These are phyloP conservation scores for Baorangia bicolor DNA, from an alignment of 768 basidiomycete species.

Conservation along the genomic window DNA sequence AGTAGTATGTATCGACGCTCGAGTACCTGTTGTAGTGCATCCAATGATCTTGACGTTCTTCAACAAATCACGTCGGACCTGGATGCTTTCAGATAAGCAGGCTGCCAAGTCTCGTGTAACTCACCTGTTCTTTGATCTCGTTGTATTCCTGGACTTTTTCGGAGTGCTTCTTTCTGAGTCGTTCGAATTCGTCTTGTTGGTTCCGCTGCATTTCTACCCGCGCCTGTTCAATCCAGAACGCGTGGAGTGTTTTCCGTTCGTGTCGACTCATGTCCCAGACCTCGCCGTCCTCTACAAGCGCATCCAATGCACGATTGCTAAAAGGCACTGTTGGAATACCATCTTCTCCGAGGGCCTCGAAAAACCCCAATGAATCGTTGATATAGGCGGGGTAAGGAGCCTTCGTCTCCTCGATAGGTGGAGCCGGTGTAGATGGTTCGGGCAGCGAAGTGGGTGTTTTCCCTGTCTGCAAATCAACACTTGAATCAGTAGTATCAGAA, in stretches of 20 bases:
- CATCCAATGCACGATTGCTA: constrained; percentile 36
- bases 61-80: constrained; percentile 60
- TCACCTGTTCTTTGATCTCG: constrained; percentile 55
- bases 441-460: background rate
- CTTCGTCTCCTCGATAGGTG: background rate
- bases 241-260: constrained; percentile 48
- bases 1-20: background rate
- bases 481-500: background rate
- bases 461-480: background rate
- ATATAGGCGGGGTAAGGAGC: constrained; percentile 18
- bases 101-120: constrained; percentile 1
- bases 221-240: constrained; percentile 47
- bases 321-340: constrained; percentile 40
- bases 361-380: constrained; percentile 33
- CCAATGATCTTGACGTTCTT: constrained; percentile 60
- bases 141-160: constrained; percentile 38
- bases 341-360: constrained; percentile 36
- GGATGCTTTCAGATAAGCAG: background rate
- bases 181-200: constrained; percentile 42
- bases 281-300: constrained; percentile 34
- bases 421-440: background rate
- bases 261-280: constrained; percentile 54
- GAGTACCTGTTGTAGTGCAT: constrained; percentile 70
- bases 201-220: constrained; percentile 31
- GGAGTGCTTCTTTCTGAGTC: constrained; percentile 39